Conservation (phyloP, 78 protist genomes). For the Acrasis kona region DNA sequence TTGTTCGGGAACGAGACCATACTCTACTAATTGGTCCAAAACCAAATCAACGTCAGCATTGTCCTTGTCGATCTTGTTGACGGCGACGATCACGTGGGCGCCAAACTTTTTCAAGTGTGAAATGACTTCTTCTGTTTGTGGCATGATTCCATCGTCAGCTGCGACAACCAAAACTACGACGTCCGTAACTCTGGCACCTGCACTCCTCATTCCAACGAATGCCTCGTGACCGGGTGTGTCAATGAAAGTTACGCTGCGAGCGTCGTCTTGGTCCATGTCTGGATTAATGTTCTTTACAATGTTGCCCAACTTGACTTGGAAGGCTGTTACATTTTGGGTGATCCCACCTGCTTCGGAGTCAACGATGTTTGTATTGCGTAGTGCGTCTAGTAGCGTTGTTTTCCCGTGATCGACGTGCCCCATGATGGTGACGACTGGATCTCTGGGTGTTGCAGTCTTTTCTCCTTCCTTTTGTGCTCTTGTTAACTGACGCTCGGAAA, state of each 20-base stretch:
- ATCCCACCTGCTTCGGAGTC: slow-evolving; percentile 89
- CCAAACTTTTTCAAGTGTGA: slow-evolving; percentile 22
- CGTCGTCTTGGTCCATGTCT: no score
- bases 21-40: slow-evolving; percentile 24
- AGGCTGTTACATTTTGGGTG: slow-evolving; percentile 82
- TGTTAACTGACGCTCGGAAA: not conserved
- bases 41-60: slow-evolving; percentile 15
- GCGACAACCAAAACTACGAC: slow-evolving; percentile 77
- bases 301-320: not conserved
- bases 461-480: not conserved
- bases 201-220: slow-evolving; percentile 64
- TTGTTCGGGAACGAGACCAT: slow-evolving; percentile 60
- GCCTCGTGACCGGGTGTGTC: slow-evolving; percentile 94
- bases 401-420: slow-evolving; percentile 96
- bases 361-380: slow-evolving; percentile 52
- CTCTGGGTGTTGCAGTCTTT: slow-evolving; percentile 12
- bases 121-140: slow-evolving; percentile 74
- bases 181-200: slow-evolving; percentile 79
- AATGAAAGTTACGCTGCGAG: slow-evolving; percentile 77
- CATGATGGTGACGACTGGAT: slow-evolving; percentile 87
- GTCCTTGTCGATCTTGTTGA: slow-evolving; percentile 73
- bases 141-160: slow-evolving; percentile 71
- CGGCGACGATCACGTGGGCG: slow-evolving; percentile 70
- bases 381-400: slow-evolving; percentile 74
- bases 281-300: not conserved